Conservation (phyloP, 129 eudicot genomes). For the Logfia minima region DNA sequence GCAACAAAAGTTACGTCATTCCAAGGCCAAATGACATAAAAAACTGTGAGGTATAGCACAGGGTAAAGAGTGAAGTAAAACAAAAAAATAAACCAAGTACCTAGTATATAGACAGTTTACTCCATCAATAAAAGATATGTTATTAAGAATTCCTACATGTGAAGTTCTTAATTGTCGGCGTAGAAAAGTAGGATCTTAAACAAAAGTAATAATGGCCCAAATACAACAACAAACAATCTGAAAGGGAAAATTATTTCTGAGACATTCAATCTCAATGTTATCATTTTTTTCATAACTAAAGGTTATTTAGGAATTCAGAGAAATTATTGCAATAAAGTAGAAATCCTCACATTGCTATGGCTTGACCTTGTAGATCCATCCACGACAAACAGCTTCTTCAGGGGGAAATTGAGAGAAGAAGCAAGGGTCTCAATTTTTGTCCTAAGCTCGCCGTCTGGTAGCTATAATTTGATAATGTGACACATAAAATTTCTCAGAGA, state of each 20-base stretch:
- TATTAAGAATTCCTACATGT: neutral
- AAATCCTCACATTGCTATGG: slow-evolving; percentile 91
- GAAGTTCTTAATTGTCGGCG: neutral
- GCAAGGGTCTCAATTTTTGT: slow-evolving; percentile 89
- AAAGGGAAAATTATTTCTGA: neutral
- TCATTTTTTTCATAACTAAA: slow-evolving; percentile 4
- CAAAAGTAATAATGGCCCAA: neutral
- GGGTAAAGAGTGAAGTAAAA: neutral
- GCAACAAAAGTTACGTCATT: slow-evolving; percentile 15
- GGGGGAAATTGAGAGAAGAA: slow-evolving; percentile 77
- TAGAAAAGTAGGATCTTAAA: neutral
- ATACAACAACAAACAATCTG: neutral
- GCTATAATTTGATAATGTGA: slow-evolving; percentile 45
- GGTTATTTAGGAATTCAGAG: neutral
- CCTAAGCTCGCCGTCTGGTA: slow-evolving; percentile 88
- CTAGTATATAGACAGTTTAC: neutral
- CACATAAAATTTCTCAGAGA: slow-evolving; percentile 14
- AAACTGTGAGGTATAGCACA: neutral
- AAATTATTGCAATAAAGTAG: slow-evolving; percentile 11
- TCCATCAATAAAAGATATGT: neutral
- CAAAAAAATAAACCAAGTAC: neutral
- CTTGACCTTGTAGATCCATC: slow-evolving; percentile 99
- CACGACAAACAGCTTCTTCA: slow-evolving; percentile 93
- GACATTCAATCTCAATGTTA: neutral
- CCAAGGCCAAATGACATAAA: slow-evolving; percentile 14